Percentiles rank a stretch among this genome's conserved stretches.
Evolutionary conservation across 108 stramenopile species (phyloP).

Genomic region (Stephanodiscus minutulus): DNA sequence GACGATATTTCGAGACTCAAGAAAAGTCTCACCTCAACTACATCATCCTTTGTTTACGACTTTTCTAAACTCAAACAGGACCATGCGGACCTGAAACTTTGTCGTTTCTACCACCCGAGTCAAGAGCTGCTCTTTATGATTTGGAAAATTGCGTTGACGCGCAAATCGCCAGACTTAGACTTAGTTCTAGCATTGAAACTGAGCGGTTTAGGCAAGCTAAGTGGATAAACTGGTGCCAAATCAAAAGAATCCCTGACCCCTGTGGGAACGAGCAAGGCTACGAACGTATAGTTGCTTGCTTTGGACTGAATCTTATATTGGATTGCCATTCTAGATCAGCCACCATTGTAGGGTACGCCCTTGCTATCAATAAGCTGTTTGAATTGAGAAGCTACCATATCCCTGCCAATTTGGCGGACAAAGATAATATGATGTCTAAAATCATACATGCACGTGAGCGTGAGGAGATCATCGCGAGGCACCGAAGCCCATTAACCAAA

Average conservation of each 20-base stretch:
- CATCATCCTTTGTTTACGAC: background rate
- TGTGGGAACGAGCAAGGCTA: background rate
- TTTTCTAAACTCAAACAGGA: conserved; percentile 15
- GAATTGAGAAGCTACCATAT: background rate
- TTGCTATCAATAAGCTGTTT: conserved; percentile 5
- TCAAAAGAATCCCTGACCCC: background rate
- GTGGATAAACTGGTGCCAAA: background rate
- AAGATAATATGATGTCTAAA: too few species aligned
- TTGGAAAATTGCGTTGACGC: too few species aligned
- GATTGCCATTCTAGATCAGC: background rate
- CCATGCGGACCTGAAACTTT: too few species aligned
- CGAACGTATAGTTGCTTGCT: too few species aligned
- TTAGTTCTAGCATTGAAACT: background rate
- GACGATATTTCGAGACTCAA: background rate
- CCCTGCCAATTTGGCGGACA: background rate
- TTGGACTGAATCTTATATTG: background rate
- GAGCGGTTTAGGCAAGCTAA: conserved; percentile 20
- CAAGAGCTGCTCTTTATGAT: too few species aligned
- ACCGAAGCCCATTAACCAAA: conserved; percentile 5
- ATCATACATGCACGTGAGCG: too few species aligned
- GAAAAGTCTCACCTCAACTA: conserved; percentile 2
- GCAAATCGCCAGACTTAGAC: background rate
- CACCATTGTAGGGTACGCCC: background rate
- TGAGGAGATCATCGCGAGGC: too few species aligned
- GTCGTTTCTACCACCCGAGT: too few species aligned